phyloP scores from a whole-genome alignment of 129 eudicot genomes.

The Pulicaria dysenterica region DNA sequence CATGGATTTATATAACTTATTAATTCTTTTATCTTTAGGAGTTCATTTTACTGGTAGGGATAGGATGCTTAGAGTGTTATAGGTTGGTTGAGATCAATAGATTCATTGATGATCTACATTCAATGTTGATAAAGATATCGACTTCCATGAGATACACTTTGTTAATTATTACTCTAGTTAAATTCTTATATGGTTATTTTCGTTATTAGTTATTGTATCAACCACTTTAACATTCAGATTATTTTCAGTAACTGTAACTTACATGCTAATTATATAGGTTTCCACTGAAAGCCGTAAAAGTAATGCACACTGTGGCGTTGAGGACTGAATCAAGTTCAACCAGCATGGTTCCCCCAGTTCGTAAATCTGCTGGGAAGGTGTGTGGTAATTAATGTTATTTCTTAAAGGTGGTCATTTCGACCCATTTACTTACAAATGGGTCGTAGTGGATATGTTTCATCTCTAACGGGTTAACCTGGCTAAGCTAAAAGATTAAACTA shows the following conservation, averaged over 20 bases:
- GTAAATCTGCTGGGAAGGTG: constrained; percentile 63
- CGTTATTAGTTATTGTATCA: not conserved
- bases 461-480: not conserved
- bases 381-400: constrained; percentile 4
- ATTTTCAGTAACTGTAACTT: not conserved
- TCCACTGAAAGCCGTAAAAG: constrained; percentile 93
- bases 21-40: not conserved
- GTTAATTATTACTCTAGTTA: not conserved
- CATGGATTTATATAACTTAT: not conserved
- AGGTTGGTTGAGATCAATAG: not conserved
- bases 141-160: not conserved
- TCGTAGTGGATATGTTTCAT: not conserved
- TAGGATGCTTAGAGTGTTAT: no score
- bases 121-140: not conserved
- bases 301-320: constrained; percentile 96
- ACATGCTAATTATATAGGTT: constrained; percentile 44
- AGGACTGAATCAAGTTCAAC: constrained; percentile 75
- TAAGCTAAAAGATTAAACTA: constrained; percentile 4
- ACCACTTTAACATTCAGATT: not conserved
- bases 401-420: not conserved
- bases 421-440: constrained; percentile 11
- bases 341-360: constrained; percentile 43
- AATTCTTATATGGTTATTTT: not conserved
- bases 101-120: not conserved
- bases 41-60: no score